Evolutionary conservation across 352 stramenopile genomes (phyloP).

Genomic region (Elongisporangium prolatum): DNA sequence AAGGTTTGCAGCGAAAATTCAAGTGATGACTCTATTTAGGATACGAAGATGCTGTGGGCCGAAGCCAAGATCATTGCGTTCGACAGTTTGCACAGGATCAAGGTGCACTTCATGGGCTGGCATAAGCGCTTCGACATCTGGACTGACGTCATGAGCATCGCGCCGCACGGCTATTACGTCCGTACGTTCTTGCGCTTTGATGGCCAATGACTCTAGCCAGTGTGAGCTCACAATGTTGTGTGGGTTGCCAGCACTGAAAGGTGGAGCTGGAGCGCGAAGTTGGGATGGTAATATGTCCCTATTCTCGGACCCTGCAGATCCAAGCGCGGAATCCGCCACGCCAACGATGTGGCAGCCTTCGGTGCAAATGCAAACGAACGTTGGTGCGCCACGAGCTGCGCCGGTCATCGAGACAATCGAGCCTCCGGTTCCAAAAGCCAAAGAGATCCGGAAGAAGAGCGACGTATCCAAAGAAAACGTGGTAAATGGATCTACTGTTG

Average conservation of each 20-base stretch:
- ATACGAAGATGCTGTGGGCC: conserved; percentile 69
- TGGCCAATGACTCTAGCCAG: neutral
- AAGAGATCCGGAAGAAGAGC: neutral
- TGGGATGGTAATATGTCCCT: conserved; percentile 55
- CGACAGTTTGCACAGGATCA: conserved; percentile 57
- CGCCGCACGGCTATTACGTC: conserved; percentile 41
- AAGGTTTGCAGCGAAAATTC: neutral
- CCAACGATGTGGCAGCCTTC: neutral
- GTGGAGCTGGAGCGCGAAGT: conserved; percentile 23
- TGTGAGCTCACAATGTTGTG: conserved; percentile 4
- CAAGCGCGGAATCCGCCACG: neutral
- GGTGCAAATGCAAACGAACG: neutral
- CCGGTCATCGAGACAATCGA: neutral
- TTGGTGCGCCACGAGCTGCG: neutral
- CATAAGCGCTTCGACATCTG: conserved; percentile 63
- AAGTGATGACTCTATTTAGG: conserved; percentile 13
- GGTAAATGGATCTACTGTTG: neutral
- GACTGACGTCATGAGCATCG: conserved; percentile 68
- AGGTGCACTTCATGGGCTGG: conserved; percentile 72
- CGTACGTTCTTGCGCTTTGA: conserved; percentile 25
- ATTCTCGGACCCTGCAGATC: conserved; percentile 27
- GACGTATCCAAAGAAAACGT: neutral
- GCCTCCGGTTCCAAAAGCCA: neutral
- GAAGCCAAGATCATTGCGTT: conserved; percentile 68
- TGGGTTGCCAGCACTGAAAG: conserved; percentile 14